A percentile compares a stretch with the other conserved stretches of the same genome.
Conservation (phyloP, 2,329 filamentous ascomycete species). For the Colletotrichum sp. region DNA sequence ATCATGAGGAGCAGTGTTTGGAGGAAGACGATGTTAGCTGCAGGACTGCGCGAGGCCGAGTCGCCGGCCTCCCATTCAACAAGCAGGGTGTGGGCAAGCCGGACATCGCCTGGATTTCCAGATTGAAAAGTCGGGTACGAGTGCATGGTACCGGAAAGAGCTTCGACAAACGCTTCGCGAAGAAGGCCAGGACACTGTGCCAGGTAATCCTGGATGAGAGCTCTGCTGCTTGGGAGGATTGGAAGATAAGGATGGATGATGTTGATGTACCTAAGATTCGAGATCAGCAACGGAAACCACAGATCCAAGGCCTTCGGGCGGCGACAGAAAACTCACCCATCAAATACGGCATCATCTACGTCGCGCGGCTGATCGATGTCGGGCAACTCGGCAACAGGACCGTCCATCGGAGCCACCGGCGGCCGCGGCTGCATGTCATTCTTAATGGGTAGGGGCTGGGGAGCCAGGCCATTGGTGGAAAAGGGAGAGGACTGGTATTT, state of each 20-base stretch:
- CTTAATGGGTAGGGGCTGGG: constrained; percentile 47
- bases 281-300: background rate
- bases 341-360: constrained; percentile 50
- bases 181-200: constrained; percentile 60
- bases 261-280: constrained; percentile 59
- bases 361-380: constrained; percentile 38
- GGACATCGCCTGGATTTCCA: constrained; percentile 45
- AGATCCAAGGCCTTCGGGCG: background rate
- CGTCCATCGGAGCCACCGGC: constrained; percentile 37
- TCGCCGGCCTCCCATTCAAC: constrained; percentile 55
- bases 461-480: constrained; percentile 48
- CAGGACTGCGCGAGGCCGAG: constrained; percentile 39
- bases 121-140: constrained; percentile 46
- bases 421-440: constrained; percentile 40
- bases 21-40: constrained; percentile 62
- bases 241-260: constrained; percentile 72
- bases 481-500: constrained; percentile 33
- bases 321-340: constrained; percentile 41
- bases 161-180: constrained; percentile 68
- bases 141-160: constrained; percentile 64
- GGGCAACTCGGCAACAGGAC: constrained; percentile 37
- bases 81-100: constrained; percentile 51
- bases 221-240: constrained; percentile 64
- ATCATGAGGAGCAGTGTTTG: constrained; percentile 71
- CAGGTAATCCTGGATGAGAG: constrained; percentile 60